phyloP scores from a whole-genome alignment of 1,139 yeast species.

The Fermentozyma sake region DNA sequence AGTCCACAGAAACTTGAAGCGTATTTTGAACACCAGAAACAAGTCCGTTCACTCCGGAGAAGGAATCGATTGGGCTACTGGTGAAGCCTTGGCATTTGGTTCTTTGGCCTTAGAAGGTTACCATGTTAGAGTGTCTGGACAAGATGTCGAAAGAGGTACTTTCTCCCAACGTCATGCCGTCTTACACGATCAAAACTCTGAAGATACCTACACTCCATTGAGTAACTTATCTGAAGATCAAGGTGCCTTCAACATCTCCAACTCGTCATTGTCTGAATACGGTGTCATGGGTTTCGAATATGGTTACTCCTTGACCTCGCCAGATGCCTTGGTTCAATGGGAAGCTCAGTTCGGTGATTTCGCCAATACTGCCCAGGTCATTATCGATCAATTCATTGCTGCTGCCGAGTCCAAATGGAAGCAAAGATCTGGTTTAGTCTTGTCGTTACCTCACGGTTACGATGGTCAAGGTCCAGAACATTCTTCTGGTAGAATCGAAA shows the following conservation, averaged over 20 bases:
- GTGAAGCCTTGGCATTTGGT: conserved; percentile 98
- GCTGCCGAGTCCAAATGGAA: conserved; percentile 99
- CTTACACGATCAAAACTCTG: conserved; percentile 90
- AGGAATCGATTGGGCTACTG: conserved; percentile 98
- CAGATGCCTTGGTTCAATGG: conserved; percentile 97
- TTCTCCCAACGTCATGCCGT: conserved; percentile 99
- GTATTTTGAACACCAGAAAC: conserved; percentile 84
- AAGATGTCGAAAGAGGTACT: conserved; percentile 99
- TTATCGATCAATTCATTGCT: conserved; percentile 93
- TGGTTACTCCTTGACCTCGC: conserved; percentile 96
- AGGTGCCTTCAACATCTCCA: conserved; percentile 83
- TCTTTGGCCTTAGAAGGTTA: conserved; percentile 88
- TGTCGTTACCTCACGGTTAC: conserved; percentile 97
- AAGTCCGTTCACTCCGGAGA: conserved; percentile 86
- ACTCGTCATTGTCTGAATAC: conserved; percentile 97
- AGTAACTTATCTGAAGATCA: conserved; percentile 74
- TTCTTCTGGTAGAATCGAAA: conserved; percentile 95
- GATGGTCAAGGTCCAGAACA: conserved; percentile 99
- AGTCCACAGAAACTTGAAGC: conserved; percentile 92
- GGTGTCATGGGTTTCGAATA: conserved; percentile 99
- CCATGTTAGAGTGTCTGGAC: conserved; percentile 97
- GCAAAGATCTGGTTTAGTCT: conserved; percentile 94
- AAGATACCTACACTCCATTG: conserved; percentile 79
- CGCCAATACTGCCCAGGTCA: conserved; percentile 98
- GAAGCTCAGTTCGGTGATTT: conserved; percentile 99